Evolutionary conservation across 305 asterid genomes (phyloP).

Genomic region (Ajuga reptans): DNA sequence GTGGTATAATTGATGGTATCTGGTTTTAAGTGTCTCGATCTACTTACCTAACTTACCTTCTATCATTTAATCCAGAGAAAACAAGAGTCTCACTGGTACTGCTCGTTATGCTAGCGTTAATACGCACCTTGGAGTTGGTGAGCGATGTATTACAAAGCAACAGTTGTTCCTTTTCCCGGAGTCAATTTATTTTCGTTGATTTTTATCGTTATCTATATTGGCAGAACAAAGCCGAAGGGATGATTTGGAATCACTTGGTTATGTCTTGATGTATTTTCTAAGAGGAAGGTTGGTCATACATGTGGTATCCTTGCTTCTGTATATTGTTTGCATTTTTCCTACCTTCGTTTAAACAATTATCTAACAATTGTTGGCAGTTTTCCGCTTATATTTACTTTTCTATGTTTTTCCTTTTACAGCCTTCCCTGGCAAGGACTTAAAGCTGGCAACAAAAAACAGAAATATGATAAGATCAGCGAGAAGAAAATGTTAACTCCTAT

Average conservation of each 20-base stretch:
- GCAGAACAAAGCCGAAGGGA: conserved; percentile 97
- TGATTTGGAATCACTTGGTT: conserved; percentile 96
- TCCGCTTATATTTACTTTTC: neutral
- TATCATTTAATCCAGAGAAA: conserved; percentile 54
- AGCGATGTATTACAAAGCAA: conserved; percentile 28
- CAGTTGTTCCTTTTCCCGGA: too few relatives aligned
- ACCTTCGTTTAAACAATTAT: neutral
- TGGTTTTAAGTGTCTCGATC: conserved; percentile 2
- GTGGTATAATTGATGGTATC: neutral
- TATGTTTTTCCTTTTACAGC: conserved; percentile 30
- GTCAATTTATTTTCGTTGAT: neutral
- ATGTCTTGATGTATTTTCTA: conserved; percentile 88
- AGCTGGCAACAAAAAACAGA: conserved; percentile 95
- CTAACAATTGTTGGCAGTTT: neutral
- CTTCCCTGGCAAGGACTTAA: conserved; percentile 95
- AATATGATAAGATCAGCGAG: conserved; percentile 89
- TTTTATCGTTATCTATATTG: conserved; percentile 15
- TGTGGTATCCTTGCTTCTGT: conserved; percentile 16
- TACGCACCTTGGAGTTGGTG: conserved; percentile 90
- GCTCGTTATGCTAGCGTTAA: conserved; percentile 97
- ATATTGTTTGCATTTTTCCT: conserved; percentile 4
- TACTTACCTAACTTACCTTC: conserved; percentile 22
- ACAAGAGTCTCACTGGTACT: conserved; percentile 93
- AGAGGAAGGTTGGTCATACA: conserved; percentile 82
- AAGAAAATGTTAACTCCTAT: conserved; percentile 86